A percentile compares a stretch with the other conserved stretches of the same genome.
Evolutionary conservation across 2,329 filamentous ascomycete genomes (phyloP).

Genomic region (Fusarium zealandicum): DNA sequence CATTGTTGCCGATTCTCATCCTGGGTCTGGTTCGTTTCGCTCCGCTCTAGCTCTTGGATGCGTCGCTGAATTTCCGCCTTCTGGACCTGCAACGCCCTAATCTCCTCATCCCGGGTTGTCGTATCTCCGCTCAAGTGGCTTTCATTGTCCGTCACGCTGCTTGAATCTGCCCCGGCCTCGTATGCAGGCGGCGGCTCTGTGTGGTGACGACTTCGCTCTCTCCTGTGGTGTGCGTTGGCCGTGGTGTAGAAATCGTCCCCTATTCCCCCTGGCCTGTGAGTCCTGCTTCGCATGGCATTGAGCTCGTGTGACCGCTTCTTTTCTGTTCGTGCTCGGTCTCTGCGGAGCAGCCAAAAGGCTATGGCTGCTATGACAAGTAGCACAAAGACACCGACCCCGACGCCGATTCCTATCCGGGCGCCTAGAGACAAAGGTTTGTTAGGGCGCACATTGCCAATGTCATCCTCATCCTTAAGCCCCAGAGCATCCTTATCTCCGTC

Average conservation of each 20-base stretch:
- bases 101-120: constrained; percentile 42
- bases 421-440: constrained; percentile 38
- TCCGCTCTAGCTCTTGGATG: constrained; percentile 45
- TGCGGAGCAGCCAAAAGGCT: constrained; percentile 40
- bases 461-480: constrained; percentile 46
- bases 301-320: constrained; percentile 38
- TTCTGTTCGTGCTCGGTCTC: constrained; percentile 26
- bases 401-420: constrained; percentile 47
- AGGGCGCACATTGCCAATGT: constrained; percentile 36
- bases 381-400: constrained; percentile 43
- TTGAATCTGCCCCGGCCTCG: constrained; percentile 37
- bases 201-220: constrained; percentile 18
- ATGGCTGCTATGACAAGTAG: constrained; percentile 41
- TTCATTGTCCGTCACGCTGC: constrained; percentile 34
- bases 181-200: constrained; percentile 46
- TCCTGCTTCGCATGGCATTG: constrained; percentile 31
- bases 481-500: constrained; percentile 47
- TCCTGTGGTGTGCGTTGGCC: constrained; percentile 25
- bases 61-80: constrained; percentile 48
- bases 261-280: constrained; percentile 10
- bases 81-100: constrained; percentile 44
- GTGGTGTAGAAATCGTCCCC: constrained; percentile 28
- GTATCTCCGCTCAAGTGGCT: constrained; percentile 33
- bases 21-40: constrained; percentile 30
- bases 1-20: constrained; percentile 12